A percentile compares a stretch with the other conserved stretches of the same genome.
Conservation (phyloP, 768 basidiomycete species). For the Terana coerulea region DNA sequence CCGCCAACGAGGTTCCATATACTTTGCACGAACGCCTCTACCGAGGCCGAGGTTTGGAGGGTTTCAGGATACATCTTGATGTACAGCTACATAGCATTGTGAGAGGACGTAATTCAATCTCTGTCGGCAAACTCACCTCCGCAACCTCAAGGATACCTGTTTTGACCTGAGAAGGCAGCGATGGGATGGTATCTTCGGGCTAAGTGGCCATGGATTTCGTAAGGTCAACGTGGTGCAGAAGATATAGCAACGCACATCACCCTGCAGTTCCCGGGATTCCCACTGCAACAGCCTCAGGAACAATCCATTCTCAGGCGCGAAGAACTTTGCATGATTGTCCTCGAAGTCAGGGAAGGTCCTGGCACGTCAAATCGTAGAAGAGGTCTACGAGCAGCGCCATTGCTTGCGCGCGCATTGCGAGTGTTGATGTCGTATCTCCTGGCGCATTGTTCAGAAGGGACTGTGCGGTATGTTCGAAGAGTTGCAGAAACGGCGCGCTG, state of each 20-base stretch:
- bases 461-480: conserved; percentile 67
- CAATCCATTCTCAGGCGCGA: conserved; percentile 62
- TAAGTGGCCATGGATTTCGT: conserved; percentile 27
- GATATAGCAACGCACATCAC: conserved; percentile 53
- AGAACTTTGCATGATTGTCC: conserved; percentile 81
- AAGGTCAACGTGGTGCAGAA: background rate
- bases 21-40: conserved; percentile 73
- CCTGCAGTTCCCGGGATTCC: conserved; percentile 65
- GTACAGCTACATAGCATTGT: conserved; percentile 48
- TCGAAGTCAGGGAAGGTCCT: conserved; percentile 95
- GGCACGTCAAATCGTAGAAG: conserved; percentile 91
- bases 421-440: conserved; percentile 29
- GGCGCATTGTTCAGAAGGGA: conserved; percentile 43
- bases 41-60: conserved; percentile 55
- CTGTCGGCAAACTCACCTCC: conserved; percentile 49
- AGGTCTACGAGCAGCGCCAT: conserved; percentile 81
- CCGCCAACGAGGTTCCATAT: conserved; percentile 89
- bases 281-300: conserved; percentile 81
- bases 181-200: conserved; percentile 80
- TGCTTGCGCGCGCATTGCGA: conserved; percentile 59
- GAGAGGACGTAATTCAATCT: background rate
- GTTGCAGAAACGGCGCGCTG: conserved; percentile 75
- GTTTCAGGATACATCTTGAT: conserved; percentile 82
- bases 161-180: conserved; percentile 86
- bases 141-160: conserved; percentile 87